Conservation (phyloP, 176 grass and related monocot species). For the Oryza brachyantha region DNA sequence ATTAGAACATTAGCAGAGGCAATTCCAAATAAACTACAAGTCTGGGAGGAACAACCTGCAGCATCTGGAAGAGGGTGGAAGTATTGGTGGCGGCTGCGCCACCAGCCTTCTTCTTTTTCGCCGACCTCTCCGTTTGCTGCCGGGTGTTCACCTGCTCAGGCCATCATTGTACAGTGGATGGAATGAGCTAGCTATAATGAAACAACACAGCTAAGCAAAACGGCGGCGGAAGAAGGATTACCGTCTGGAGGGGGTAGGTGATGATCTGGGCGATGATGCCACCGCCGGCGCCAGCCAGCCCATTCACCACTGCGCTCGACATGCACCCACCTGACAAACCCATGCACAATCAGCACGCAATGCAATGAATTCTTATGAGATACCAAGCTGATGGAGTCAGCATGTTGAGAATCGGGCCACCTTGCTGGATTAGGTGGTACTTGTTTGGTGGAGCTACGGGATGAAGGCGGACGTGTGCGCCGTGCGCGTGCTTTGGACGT, state of each 20-base stretch:
- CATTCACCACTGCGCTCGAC: slow-evolving; percentile 86
- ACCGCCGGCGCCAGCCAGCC: slow-evolving; percentile 72
- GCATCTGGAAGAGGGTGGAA: slow-evolving; percentile 68
- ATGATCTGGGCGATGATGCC: slow-evolving; percentile 96
- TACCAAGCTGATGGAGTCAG: neutral
- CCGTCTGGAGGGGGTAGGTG: slow-evolving; percentile 87
- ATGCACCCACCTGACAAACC: slow-evolving; percentile 38
- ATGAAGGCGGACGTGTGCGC: neutral
- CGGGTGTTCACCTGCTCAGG: slow-evolving; percentile 78
- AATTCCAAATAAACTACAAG: neutral
- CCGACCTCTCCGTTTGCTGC: slow-evolving; percentile 89
- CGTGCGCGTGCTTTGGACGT: neutral
- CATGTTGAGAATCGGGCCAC: neutral
- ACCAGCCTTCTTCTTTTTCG: slow-evolving; percentile 51
- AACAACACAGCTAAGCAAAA: neutral
- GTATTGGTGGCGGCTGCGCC: neutral
- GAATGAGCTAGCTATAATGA: neutral
- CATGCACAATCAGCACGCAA: neutral
- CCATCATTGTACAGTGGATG: neutral
- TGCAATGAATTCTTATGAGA: neutral
- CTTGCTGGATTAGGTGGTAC: slow-evolving; percentile 10
- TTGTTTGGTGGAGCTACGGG: neutral
- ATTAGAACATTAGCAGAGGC: neutral
- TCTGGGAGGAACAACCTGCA: slow-evolving; percentile 58
- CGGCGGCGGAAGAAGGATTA: slow-evolving; percentile 10